Base-by-base conservation (phyloP, 1,139 yeast species). In the Protomyces inundatus region DNA sequence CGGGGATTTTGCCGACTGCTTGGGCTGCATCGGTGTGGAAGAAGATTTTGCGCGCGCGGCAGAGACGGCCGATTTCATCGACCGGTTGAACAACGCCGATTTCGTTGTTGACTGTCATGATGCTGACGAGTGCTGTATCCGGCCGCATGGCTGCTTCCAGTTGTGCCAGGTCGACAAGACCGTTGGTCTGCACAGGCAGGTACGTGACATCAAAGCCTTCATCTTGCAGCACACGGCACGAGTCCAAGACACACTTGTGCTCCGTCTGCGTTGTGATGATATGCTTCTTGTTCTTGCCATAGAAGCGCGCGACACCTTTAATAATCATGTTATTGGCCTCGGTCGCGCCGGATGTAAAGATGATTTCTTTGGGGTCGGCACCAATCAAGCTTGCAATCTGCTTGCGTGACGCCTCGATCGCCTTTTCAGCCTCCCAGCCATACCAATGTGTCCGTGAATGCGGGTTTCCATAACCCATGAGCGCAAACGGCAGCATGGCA, bases 11-110 rank as follows among this genome's bases (percentile, higher is more conserved):
- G 68, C 99, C 99, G 73, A 84, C 89, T 3, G 97, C 98, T 77
- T 93, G 99, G 23, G 99, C 98, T 65, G 88, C 96, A 75, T 93
- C 99, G n/a, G 98, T 87, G 77, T 93, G 99, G 86, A 95, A 93
- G 73, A 90, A 93, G 50, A 93, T 86, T 79, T 95, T 93, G 74
- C 89, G 80, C 70, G 84, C 82, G 70, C 93, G 84, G 77, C 99
- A 93, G 67, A 93, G 81, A 67, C 81, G 77, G 61, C 99, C 99
- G 71, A 93, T 95, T 75, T 90, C 97, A 72, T 89, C 95, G 66
- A 93, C 79, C 4, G 98, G 98, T 78, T 93, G 99, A 72, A 91
- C 85, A 51, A 95, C 98, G 65, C 99, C 99, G 70, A 93, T 93
- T 79, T 93, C 99, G 75, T 93, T 93, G 79, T 93, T 93, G 58